Base-by-base conservation (phyloP, 2,329 filamentous ascomycete genomes). In the Pyrenochaeta sp. region DNA sequence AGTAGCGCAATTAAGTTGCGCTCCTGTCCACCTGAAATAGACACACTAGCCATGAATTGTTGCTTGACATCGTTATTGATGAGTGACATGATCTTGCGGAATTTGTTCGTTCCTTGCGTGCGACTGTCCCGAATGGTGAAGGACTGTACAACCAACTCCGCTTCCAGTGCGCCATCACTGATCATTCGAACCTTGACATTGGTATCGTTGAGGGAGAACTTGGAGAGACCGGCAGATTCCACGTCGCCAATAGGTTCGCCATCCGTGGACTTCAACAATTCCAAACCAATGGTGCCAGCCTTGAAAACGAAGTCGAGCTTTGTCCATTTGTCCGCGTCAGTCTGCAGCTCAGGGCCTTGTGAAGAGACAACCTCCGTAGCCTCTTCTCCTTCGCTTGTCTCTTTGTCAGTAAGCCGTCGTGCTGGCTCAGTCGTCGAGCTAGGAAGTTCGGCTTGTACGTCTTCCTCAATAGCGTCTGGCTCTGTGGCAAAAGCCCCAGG, bases 31-130 rank as follows among this genome's bases (percentile, higher is more conserved):
- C 91, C 89, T 0, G 92, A 91, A 72, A 99, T 95, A 0, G 92
- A 95, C 3, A 99, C 77, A 67, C 89, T 96, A 13, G 94, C 94
- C 94, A 99, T 99, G 64, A 99, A 92, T 61, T 99, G 95, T 69
- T 97, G 92, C 31, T 85, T 83, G 41, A 94, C 91, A 42, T 92
- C 88, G 58, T 91, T 93, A 71, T 96, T 97, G 63, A 92, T 91
- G 41, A 96, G 86, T 2, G 92, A 92, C 94, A 99, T 97, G 74
- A 99, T 96, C 69, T 93, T 95, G 36, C 91, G 85, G 79, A 95
- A 99, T 67, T 96, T 96, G 76, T 96, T 99, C 4, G 87, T 89
- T 60, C 96, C 92, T 40, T 84, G 83, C 4, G 85, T 86, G n/a
- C 95, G 86, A 52, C 88, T 96, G 68, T 99, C 94, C 42, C 89